Evolutionary conservation across 768 basidiomycete species (phyloP), one percentile per base, ranked within the genome.

Genomic region (Kwoniella sp.): DNA sequence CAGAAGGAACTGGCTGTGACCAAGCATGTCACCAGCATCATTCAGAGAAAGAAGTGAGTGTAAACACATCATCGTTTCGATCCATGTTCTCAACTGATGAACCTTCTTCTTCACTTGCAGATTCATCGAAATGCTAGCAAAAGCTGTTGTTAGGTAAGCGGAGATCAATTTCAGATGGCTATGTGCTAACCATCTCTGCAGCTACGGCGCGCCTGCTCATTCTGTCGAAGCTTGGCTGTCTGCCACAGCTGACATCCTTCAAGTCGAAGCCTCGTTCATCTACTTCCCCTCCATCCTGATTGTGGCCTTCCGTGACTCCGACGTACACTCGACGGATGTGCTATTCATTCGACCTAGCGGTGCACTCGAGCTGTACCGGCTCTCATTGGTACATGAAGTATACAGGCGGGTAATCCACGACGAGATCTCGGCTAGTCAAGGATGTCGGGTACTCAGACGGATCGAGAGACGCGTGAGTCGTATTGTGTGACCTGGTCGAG

Each of bases 91-190:
- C 17, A 26, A 44, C 57, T 53, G 5, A 57, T 36, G 19, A 49
- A 13, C 21, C 17, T 3, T 44, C 40, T 9, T 44, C 17, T 44
- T 4, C 15, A 9, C 24, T 12, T 13, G 33, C 56, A 69, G 69
- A 30, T 76, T 76, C 60, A 73, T 76, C 25, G 74, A 73, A 52
- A 67, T 70, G 58, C 66, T 76, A 2, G 74, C 74, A 24, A 76
- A 73, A 55, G 64, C 71, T 12, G 57, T 76, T 27, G 63, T 76
- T 55, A 73, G 68, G 73, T 75, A 48, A 68, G 73, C 69, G 13
- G 8, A 29, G 22, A 24, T 44, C 10, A 13, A 30, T 30, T 22
- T 13, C 26, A 19, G n/a, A 30, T 19, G 10, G 19, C 27, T 17
- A 13, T 24, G 40, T 26, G 15, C 40, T 57, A 40, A 29, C 60